Evolutionary conservation across 1,284 basidiomycete species (phyloP), one percentile per base, ranked within the genome.

Genomic region (Microbotryum scabiosae): DNA sequence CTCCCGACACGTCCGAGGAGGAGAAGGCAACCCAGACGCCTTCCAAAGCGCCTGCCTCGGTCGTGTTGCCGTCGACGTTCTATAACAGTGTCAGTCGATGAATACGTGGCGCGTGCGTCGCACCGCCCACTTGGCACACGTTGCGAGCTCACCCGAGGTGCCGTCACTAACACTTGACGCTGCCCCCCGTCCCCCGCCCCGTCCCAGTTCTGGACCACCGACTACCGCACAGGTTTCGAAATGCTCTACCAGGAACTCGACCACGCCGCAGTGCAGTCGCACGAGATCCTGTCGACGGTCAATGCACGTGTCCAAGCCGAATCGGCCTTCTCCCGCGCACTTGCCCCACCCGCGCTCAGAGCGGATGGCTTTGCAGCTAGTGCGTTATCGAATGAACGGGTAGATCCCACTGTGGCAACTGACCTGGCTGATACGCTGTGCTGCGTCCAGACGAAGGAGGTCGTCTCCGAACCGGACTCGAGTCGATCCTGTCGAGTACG

Each of bases 161-260:
- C 7, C 30, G 30, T 30, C 30, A 10, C 30, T 30, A 7, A 30
- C 8, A 2, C 30, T 30, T 30, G 8, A 8, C 10, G 30, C 30
- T 30, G 30, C 30, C 30, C 10, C 30, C n/a, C n/a, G n/a, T n/a
- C n/a, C n/a, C n/a, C n/a, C n/a, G n/a, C n/a, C 30, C 30, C 8
- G 30, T 30, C 8, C 30, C 54, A 68, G 66, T 68, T 68, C 60
- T 68, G 67, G 67, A 58, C 64, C 0, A 25, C 3, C 16, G 64
- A 66, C 49, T 68, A 68, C 62, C 58, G 64, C n/a, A 46, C 58
- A 0, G 67, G 67, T 2, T 46, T 60, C 60, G 20, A 26, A 5
- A 30, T 56, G 9, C 48, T 68, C n/a, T 68, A 59, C 49, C 4
- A 41, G 3, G 51, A 58, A 1, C 58, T 68, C 28, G 53, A 62